phyloP scores from a whole-genome alignment of 2,329 filamentous ascomycete genomes.

The Pseudocercospora ulei region DNA sequence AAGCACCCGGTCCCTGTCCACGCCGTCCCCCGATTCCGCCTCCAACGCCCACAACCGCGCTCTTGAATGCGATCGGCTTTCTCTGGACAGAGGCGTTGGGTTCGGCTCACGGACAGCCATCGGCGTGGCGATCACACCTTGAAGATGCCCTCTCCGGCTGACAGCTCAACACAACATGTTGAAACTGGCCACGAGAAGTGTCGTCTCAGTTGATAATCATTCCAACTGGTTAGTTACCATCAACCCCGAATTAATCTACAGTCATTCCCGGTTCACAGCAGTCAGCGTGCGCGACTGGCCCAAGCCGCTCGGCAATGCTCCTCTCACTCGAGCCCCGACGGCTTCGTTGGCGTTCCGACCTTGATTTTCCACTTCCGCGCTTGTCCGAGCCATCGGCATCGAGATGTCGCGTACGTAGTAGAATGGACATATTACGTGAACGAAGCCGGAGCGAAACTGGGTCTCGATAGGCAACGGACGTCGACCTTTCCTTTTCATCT shows the following conservation, averaged over 20 bases:
- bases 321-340: neutral
- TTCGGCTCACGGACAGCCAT: no score
- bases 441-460: neutral
- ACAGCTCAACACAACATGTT: neutral
- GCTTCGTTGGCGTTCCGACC: constrained; percentile 1
- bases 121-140: constrained; percentile 4
- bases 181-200: no score
- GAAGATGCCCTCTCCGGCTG: neutral
- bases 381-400: neutral
- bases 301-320: neutral
- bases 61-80: no score
- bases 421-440: neutral
- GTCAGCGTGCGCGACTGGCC: constrained; percentile 1
- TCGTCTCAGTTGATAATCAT: no score
- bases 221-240: no score
- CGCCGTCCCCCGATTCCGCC: no score
- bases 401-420: no score
- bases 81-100: no score
- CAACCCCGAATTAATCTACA: no score
- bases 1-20: no score
- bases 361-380: neutral
- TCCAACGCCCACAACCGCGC: neutral
- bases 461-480: neutral
- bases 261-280: constrained; percentile 3
- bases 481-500: neutral